Base-by-base conservation (phyloP, 805 yeast species). In the Myxozyma vanderwaltii region DNA sequence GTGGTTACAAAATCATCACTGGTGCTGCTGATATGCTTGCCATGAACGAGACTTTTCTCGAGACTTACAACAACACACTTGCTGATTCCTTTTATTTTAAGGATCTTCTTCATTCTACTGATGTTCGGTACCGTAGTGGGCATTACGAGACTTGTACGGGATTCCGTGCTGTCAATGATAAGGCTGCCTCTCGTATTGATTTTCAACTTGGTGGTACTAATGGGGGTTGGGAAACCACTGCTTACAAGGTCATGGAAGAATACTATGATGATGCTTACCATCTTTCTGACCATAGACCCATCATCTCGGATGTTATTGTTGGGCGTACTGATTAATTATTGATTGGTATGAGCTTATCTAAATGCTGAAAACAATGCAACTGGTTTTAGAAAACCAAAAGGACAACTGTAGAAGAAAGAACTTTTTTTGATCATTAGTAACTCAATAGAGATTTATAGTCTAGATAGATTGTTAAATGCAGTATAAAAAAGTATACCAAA, bases 1-100 rank as follows among this genome's bases (percentile, higher is more conserved):
- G 45, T 23, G 60, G 60, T 1, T 56, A 56, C 27, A 36, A 41
- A 15, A 56, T 56, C 48, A 56, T 52, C 40, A 52, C 56, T 15
- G 60, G 60, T 10, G 56, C 15, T 21, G 5, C 17, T 17, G 58
- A 43, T 10, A 8, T 38, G 39, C 7, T 56, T 5, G 7, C 57
- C 15, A 51, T 56, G 24, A 56, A 56, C 45, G 49, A 35, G 44
- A 56, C 59, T 15, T 51, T 51, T 43, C 38, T 27, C 31, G 31
- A 35, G 19, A 27, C 21, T 8, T 56, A 56, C 56, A 50, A 51
- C 50, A 41, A 50, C 33, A 19, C 29, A 8, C 6, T 56, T 8
- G 31, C 39, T 13, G 40, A 49, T 6, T 15, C 57, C 8, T 54
- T 54, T 29, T 36, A 31, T 26, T 51, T 51, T 27, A 35, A 50